phyloP scores from a whole-genome alignment of 176 grass and related monocot species.

The Triticum monococcum region DNA sequence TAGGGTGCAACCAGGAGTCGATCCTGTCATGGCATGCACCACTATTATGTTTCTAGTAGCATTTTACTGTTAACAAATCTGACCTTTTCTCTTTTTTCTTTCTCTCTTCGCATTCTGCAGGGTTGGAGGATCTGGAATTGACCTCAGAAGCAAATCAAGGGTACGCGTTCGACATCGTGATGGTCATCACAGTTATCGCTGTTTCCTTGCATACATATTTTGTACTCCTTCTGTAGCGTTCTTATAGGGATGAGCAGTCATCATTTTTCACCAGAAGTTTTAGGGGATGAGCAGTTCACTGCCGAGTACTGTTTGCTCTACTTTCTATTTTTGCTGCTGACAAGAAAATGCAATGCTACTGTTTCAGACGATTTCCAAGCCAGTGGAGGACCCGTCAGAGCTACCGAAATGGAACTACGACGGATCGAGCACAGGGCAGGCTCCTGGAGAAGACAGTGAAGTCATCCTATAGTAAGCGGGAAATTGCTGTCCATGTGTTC shows the following conservation, averaged over 20 bases:
- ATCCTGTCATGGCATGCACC: not conserved
- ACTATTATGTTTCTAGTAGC: not conserved
- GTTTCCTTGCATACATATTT: not conserved
- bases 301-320: not conserved
- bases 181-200: not conserved
- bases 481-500: not conserved
- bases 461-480: slow-evolving; percentile 92
- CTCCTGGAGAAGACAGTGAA: slow-evolving; percentile 98
- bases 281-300: not conserved
- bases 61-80: slow-evolving; percentile 12
- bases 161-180: slow-evolving; percentile 27
- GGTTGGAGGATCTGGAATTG: slow-evolving; percentile 96
- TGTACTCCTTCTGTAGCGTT: not conserved
- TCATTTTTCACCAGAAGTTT: not conserved
- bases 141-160: slow-evolving; percentile 98
- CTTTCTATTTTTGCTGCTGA: not conserved
- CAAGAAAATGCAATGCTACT: not conserved
- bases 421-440: slow-evolving; percentile 98
- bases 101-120: slow-evolving; percentile 40
- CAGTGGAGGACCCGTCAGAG: slow-evolving; percentile 89
- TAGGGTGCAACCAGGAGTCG: not conserved
- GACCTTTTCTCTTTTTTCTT: not conserved
- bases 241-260: not conserved
- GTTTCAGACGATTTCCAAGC: slow-evolving; percentile 67
- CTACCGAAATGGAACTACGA: slow-evolving; percentile 98